Evolutionary conservation across 306 rosid species (phyloP).

Genomic region (Gynostemma pentaphyllum): DNA sequence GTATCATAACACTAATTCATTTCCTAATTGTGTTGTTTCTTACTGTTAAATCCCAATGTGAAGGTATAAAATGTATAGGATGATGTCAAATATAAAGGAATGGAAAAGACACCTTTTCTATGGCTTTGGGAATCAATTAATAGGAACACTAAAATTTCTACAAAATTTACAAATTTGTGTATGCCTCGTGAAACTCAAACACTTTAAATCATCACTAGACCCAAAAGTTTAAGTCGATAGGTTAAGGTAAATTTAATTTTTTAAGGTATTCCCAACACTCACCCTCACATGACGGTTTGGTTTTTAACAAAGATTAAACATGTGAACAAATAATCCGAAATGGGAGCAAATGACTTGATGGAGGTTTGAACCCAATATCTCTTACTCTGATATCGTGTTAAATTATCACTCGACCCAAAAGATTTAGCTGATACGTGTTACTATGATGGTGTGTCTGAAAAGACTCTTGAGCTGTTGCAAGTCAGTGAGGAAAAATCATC

Average conservation of each 20-base stretch:
- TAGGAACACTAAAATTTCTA: slow-evolving; percentile 5
- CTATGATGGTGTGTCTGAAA: not conserved
- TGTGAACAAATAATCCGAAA: too few relatives aligned
- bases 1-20: not conserved
- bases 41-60: not conserved
- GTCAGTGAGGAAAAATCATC: not conserved
- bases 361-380: too few relatives aligned
- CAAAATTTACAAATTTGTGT: not conserved
- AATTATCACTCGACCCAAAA: too few relatives aligned
- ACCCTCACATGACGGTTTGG: too few relatives aligned
- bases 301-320: too few relatives aligned
- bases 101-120: not conserved
- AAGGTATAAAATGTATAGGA: not conserved
- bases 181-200: not conserved
- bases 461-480: not conserved
- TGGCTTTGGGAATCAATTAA: not conserved
- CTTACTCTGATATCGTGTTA: too few relatives aligned
- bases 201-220: too few relatives aligned
- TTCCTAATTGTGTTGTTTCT: not conserved
- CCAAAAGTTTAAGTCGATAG: too few relatives aligned
- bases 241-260: too few relatives aligned
- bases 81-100: not conserved
- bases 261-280: too few relatives aligned
- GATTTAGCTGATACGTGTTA: too few relatives aligned
- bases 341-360: too few relatives aligned